A percentile compares a stretch with the other conserved stretches of the same genome.
These are phyloP conservation scores for Boletus subluridellus DNA, from an alignment of 1,284 basidiomycete species.

Conservation along the genomic window DNA sequence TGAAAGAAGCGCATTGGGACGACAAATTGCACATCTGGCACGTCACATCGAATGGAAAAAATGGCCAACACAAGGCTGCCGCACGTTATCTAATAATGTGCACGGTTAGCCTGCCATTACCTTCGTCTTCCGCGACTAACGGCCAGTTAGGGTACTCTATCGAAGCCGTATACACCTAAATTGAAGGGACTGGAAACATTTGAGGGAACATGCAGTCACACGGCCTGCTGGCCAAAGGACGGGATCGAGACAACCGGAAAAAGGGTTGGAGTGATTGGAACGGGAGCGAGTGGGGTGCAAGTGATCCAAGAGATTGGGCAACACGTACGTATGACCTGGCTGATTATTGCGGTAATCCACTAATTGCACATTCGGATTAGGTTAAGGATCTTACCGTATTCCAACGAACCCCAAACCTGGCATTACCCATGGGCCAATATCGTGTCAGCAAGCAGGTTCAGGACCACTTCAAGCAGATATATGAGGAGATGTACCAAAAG, in stretches of 20 bases:
- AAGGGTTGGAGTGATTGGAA: constrained; percentile 20
- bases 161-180: constrained; percentile 16
- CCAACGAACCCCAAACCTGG: constrained; percentile 20
- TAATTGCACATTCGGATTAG: neutral
- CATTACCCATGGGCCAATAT: constrained; percentile 12
- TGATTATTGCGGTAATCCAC: too few relatives aligned
- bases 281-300: constrained; percentile 21
- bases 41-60: constrained; percentile 10
- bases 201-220: constrained; percentile 10
- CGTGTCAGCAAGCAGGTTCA: constrained; percentile 11
- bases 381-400: constrained; percentile 18
- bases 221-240: constrained; percentile 16
- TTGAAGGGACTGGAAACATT: constrained; percentile 16
- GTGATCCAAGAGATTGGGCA: constrained; percentile 14
- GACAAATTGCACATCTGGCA: constrained; percentile 13
- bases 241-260: constrained; percentile 18
- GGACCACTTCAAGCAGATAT: constrained; percentile 10
- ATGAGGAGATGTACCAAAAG: constrained; percentile 9
- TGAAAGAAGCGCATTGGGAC: constrained; percentile 16
- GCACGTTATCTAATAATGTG: constrained; percentile 19
- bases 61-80: constrained; percentile 10
- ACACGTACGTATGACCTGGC: constrained; percentile 4
- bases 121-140: neutral
- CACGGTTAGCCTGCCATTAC: constrained; percentile 4
- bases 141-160: constrained; percentile 5